These are phyloP conservation scores for Colletotrichum tropicicola DNA, from an alignment of 2,329 filamentous ascomycete genomes.

Conservation along the genomic window DNA sequence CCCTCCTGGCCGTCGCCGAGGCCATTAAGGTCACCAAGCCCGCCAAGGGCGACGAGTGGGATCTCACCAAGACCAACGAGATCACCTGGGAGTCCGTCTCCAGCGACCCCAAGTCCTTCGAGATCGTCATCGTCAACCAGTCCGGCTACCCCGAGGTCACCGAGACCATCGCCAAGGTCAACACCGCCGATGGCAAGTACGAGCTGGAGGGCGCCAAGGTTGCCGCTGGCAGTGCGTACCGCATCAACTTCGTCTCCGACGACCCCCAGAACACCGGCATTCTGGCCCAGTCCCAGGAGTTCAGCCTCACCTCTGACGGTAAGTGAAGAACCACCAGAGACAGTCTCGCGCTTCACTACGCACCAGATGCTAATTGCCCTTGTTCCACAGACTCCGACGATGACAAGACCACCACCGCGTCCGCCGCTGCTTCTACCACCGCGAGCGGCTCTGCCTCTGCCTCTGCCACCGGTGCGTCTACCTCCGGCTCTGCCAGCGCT, in stretches of 20 bases:
- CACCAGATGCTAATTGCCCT: neutral
- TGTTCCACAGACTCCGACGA: neutral
- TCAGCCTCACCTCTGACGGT: constrained; percentile 14
- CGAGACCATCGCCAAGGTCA: constrained; percentile 18
- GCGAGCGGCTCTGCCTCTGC: constrained; percentile 10
- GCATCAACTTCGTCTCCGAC: constrained; percentile 26
- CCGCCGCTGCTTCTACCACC: neutral
- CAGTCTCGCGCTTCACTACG: neutral
- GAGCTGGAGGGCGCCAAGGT: constrained; percentile 17
- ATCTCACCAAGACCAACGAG: constrained; percentile 25
- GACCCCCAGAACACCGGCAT: constrained; percentile 24
- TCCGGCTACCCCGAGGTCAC: neutral
- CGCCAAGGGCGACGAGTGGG: constrained; percentile 25
- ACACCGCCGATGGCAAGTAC: constrained; percentile 28
- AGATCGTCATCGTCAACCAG: constrained; percentile 27
- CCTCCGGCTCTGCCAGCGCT: constrained; percentile 7
- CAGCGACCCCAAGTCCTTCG: constrained; percentile 18
- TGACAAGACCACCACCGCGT: neutral
- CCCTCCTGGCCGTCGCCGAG: constrained; percentile 20
- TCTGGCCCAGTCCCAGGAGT: constrained; percentile 25
- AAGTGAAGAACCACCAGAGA: neutral
- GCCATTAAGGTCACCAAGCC: constrained; percentile 25
- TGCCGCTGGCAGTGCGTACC: neutral
- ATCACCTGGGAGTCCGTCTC: constrained; percentile 23
- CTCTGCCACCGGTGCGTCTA: constrained; percentile 7